Evolutionary conservation across 495 filamentous ascomycete genomes (phyloP).

Genomic region (Xylaria palmicola): DNA sequence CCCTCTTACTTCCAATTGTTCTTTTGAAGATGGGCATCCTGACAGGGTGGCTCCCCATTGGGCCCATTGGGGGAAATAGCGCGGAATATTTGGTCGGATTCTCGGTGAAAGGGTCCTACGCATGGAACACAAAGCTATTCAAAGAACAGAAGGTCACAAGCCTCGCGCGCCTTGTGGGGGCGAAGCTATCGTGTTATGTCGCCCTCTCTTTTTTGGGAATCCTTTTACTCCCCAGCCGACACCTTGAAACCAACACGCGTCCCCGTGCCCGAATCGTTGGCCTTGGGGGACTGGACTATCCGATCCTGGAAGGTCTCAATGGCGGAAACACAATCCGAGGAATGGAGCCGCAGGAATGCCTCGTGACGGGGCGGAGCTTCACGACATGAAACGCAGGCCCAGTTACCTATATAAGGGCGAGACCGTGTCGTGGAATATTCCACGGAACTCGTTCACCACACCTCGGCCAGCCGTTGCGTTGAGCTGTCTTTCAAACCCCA

Average conservation of each 20-base stretch:
- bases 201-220: background rate
- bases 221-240: no score
- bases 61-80: background rate
- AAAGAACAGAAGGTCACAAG: slow-evolving; percentile 2
- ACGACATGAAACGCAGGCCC: no score
- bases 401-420: no score
- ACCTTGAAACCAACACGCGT: background rate
- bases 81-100: background rate
- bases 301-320: background rate
- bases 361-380: no score
- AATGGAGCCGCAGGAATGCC: no score
- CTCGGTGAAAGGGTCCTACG: background rate
- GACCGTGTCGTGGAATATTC: no score
- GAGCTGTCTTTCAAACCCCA: no score
- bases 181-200: background rate
- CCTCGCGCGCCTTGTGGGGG: background rate
- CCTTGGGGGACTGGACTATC: background rate
- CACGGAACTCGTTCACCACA: no score
- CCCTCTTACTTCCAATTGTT: no score
- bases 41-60: background rate
- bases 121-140: background rate
- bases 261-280: background rate
- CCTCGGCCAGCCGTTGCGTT: no score
- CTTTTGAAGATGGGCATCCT: no score
- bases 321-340: background rate